phyloP scores from a whole-genome alignment of 345 rosid species.

The Salix udensis region DNA sequence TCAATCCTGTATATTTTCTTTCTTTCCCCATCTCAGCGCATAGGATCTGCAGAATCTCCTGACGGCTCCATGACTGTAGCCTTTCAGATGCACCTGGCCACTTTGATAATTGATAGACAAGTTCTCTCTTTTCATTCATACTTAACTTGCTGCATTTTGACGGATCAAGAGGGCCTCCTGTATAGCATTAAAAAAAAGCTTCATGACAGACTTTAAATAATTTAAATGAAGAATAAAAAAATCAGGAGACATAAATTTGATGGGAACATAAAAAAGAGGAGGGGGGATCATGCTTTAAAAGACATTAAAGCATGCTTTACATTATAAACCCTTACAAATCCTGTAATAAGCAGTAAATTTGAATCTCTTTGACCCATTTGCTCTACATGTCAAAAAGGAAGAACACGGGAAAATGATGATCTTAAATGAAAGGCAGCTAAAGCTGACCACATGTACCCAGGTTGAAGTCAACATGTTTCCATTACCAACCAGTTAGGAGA shows the following conservation, averaged over 20 bases:
- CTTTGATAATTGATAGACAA: slow-evolving; percentile 71
- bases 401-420: slow-evolving; percentile 4
- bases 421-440: neutral
- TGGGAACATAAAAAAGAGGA: neutral
- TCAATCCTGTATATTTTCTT: slow-evolving; percentile 91
- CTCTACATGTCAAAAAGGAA: slow-evolving; percentile 1
- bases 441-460: slow-evolving; percentile 8
- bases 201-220: neutral
- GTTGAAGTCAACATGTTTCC: slow-evolving; percentile 6
- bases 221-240: neutral
- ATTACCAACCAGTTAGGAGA: neutral
- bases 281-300: neutral
- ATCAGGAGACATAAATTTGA: neutral
- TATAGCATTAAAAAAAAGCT: neutral
- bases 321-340: neutral
- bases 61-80: slow-evolving; percentile 89
- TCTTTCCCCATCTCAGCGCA: slow-evolving; percentile 97
- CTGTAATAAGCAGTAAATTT: neutral
- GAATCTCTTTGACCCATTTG: slow-evolving; percentile 3
- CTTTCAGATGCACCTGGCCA: slow-evolving; percentile 63
- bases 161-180: slow-evolving; percentile 23
- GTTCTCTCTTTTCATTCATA: slow-evolving; percentile 78
- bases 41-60: slow-evolving; percentile 85
- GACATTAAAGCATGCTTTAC: neutral
- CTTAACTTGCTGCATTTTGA: slow-evolving; percentile 34